Base-by-base conservation (phyloP, 768 basidiomycete genomes). In the Russula compacta region DNA sequence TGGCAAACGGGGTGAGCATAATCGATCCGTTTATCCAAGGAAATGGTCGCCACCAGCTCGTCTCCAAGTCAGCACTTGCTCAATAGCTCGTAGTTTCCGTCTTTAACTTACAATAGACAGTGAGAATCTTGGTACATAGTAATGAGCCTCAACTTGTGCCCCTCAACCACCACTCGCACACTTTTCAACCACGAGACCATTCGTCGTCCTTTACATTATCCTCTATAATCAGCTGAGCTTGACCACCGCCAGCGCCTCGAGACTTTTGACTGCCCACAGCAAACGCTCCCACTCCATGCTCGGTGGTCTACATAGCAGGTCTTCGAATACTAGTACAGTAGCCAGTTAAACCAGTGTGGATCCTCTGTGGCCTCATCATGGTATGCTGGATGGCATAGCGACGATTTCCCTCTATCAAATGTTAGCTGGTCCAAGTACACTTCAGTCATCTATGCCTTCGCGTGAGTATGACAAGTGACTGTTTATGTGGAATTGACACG, bases 351-450 rank as follows among this genome's bases (percentile, higher is more conserved):
- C 11, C n/a, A n/a, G n/a, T n/a, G n/a, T n/a, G n/a, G n/a, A n/a
- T n/a, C 17, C 2, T 5, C 57, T 52, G 75, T 85, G 15, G 76
- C 83, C 2, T 72, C 78, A 17, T 76, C 81, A 9, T 89, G 85
- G 85, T 88, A 81, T 66, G 82, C 86, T 33, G 82, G 83, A 48
- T 91, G 83, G 83, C 83, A 86, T 68, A 62, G 51, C 14, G 65
- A 71, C 36, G 73, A 72, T 0, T 84, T 83, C 66, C 73, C 80
- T 0, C 74, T 85, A 32, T 72, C 76, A 29, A 74, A 79, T 44
- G 76, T 91, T 66, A 76, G 75, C 60, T 91, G 88, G 88, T 68
- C 70, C 4, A 80, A 79, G 72, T 90, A 89, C 72, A 88, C 81
- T 2, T 77, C 82, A 56, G 71, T 87, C 64, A 81, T 81, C 11